Base-by-base conservation (phyloP, 768 basidiomycete genomes). In the Termitomyces sp. region DNA sequence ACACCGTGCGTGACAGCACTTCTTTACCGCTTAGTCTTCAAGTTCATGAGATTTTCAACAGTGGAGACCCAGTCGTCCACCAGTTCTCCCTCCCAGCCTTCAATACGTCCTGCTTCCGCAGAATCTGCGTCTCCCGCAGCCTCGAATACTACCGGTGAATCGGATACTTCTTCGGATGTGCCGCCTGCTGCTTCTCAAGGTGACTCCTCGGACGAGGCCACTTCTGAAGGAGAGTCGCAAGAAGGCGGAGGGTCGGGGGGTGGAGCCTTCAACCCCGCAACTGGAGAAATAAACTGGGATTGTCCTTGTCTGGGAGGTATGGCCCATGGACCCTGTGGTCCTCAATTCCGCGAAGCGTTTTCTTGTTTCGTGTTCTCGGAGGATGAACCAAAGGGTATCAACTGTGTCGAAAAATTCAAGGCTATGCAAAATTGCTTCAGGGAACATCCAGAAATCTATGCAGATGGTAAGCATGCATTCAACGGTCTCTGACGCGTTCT, bases 211-310 rank as follows among this genome's bases (percentile, higher is more conserved):
- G 30, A 8, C 8, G 42, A 33, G 3, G 17, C 54, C 12, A 19
- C 60, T 5, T 43, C 40, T 17, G 55, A 61, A 44, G 57, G 44
- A 41, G 60, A 58, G 35, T n/a, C 58, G 11, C 43, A 46, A 46
- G 57, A 56, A 10, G 60, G 47, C 11, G 12, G 59, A 63, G 50
- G 64, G 53, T 42, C 61, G 26, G 72, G 71, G 26, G 72, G 71
- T 40, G 78, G 78, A 43, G 96, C 97, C 5, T 98, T 83, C 78
- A 89, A 99, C 73, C 95, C 95, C 19, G 94, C 84, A 60, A 99
- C 97, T 1, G 97, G 97, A 44, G 94, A 98, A 80, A 98, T 99
- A 66, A 99, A 99, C 75, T 99, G 97, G 97, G 97, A 98, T 68
- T 99, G 97, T 70, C 94, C 97, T 1, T 98, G 97, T 70, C 84